These are phyloP conservation scores for Solanum tacnaense DNA, from an alignment of 257 asterid species.

Conservation along the genomic window DNA sequence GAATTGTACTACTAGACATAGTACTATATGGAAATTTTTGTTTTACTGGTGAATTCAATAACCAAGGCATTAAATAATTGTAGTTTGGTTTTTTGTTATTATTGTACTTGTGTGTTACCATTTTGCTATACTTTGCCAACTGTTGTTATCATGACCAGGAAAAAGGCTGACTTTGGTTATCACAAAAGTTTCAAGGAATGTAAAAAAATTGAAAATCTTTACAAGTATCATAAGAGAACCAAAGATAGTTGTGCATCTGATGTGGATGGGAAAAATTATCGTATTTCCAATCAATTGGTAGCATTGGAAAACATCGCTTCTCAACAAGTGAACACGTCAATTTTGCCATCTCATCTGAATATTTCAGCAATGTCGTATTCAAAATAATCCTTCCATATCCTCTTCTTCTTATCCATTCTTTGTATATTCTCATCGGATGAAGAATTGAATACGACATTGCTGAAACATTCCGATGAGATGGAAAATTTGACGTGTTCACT, in stretches of 20 bases:
- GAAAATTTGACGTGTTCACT: background rate
- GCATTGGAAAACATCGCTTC: constrained; percentile 46
- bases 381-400: constrained; percentile 72
- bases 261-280: constrained; percentile 73
- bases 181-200: constrained; percentile 77
- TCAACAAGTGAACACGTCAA: background rate
- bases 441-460: too few species aligned
- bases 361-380: constrained; percentile 22
- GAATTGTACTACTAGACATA: background rate
- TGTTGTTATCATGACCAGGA: constrained; percentile 34
- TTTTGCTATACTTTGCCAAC: background rate
- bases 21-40: background rate
- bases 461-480: background rate
- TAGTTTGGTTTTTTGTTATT: background rate
- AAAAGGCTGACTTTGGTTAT: constrained; percentile 84
- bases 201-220: constrained; percentile 82
- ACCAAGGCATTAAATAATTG: background rate
- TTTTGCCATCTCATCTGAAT: constrained; percentile 3
- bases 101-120: background rate
- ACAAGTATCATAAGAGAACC: constrained; percentile 81
- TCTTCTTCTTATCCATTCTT: constrained; percentile 28
- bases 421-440: too few species aligned
- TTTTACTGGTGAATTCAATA: constrained; percentile 10
- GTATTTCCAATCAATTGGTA: constrained; percentile 74
- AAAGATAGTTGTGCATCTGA: constrained; percentile 68